phyloP scores from a whole-genome alignment of 257 asterid species.

The Forsythia viridissima region DNA sequence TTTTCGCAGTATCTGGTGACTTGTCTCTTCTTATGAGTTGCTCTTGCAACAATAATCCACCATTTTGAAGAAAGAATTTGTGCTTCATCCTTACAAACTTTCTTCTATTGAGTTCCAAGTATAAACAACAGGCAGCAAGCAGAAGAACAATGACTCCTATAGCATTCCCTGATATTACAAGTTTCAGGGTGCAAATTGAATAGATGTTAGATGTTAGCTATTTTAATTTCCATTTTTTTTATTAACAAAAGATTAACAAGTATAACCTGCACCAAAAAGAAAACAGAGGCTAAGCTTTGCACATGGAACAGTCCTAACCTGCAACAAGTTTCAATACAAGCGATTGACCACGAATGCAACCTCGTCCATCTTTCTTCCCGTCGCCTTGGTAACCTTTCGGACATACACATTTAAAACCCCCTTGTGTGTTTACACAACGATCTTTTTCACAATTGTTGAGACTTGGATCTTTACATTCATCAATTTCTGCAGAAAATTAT shows the following conservation, averaged over 20 bases:
- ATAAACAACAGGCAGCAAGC: background rate
- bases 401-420: conserved; percentile 25
- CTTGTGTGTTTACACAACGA: conserved; percentile 20
- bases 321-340: background rate
- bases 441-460: conserved; percentile 7
- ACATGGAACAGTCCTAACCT: background rate
- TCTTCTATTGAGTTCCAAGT: conserved; percentile 21
- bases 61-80: conserved; percentile 17
- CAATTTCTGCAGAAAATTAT: conserved; percentile 22
- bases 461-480: conserved; percentile 26
- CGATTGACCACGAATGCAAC: conserved; percentile 15
- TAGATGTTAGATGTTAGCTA: background rate
- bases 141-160: conserved; percentile 10
- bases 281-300: background rate
- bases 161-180: conserved; percentile 16
- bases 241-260: background rate
- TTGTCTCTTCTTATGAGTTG: conserved; percentile 1
- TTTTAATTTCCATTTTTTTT: no score
- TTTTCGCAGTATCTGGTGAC: background rate
- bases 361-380: conserved; percentile 17
- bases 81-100: background rate
- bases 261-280: background rate
- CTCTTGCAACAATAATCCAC: conserved; percentile 27
- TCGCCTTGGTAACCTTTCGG: conserved; percentile 32
- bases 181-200: background rate